Evolutionary conservation across 2,329 filamentous ascomycete species (phyloP).

Genomic region (Blastomyces gilchristii): DNA sequence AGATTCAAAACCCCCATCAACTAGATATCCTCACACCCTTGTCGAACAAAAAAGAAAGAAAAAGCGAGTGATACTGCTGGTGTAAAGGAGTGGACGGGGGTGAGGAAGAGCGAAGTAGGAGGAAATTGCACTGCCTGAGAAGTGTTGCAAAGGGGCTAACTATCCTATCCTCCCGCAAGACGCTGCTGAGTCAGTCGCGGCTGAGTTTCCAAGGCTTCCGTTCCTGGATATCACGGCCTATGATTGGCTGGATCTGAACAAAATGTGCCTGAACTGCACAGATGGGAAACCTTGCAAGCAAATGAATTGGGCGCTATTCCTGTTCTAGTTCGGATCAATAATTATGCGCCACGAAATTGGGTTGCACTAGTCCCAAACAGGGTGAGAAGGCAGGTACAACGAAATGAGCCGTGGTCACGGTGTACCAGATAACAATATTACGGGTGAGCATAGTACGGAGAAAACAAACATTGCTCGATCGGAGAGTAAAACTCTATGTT

Average conservation of each 20-base stretch:
- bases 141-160: conserved; percentile 11
- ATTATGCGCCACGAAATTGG: background rate
- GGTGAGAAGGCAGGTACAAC: background rate
- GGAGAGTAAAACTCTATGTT: no score
- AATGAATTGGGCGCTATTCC: background rate
- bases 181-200: background rate
- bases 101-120: conserved; percentile 8
- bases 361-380: background rate
- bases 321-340: background rate
- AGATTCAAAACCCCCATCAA: background rate
- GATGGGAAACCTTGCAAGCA: background rate
- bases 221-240: background rate
- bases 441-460: background rate
- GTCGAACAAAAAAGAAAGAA: conserved; percentile 5
- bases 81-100: conserved; percentile 7
- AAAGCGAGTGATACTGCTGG: conserved; percentile 6
- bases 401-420: background rate
- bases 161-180: no score
- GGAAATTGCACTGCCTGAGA: conserved; percentile 11
- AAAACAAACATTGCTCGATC: no score
- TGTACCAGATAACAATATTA: background rate
- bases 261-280: background rate
- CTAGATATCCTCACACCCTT: background rate
- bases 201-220: background rate
- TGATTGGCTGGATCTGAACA: background rate